phyloP scores from a whole-genome alignment of 2,329 filamentous ascomycete genomes.

The Aureobasidium sp. region DNA sequence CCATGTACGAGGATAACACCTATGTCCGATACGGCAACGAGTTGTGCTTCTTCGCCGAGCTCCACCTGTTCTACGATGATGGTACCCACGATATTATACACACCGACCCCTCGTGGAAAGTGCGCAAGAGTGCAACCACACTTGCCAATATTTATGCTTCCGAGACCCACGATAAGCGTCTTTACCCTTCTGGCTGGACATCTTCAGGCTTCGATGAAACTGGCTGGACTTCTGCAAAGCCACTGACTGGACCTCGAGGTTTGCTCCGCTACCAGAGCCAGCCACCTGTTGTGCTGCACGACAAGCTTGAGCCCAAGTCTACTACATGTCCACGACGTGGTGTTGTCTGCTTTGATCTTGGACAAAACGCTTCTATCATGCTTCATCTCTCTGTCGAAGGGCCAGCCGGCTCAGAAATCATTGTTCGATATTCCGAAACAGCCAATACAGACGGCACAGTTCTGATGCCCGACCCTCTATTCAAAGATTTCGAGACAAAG shows the following conservation, averaged over 20 bases:
- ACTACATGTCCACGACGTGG: slow-evolving; percentile 19
- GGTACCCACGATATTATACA: slow-evolving; percentile 29
- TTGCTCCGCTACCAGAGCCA: slow-evolving; percentile 34
- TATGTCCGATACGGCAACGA: slow-evolving; percentile 33
- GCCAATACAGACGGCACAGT: slow-evolving; percentile 26
- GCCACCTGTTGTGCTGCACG: slow-evolving; percentile 30
- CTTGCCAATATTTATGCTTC: slow-evolving; percentile 35
- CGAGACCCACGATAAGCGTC: slow-evolving; percentile 30
- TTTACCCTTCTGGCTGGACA: slow-evolving; percentile 30
- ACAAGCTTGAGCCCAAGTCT: slow-evolving; percentile 26
- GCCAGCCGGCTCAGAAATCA: slow-evolving; percentile 22
- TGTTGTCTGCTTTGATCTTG: slow-evolving; percentile 25
- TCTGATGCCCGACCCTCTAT: slow-evolving; percentile 34
- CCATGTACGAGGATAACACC: slow-evolving; percentile 35
- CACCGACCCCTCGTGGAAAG: slow-evolving; percentile 30
- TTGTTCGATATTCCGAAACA: slow-evolving; percentile 26
- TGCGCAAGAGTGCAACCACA: slow-evolving; percentile 31
- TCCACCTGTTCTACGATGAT: slow-evolving; percentile 31
- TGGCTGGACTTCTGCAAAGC: slow-evolving; percentile 28
- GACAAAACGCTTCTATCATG: slow-evolving; percentile 28
- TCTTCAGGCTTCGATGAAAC: slow-evolving; percentile 22
- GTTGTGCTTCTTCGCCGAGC: slow-evolving; percentile 33
- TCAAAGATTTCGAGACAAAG: slow-evolving; percentile 29
- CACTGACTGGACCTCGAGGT: slow-evolving; percentile 32
- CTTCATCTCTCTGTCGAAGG: slow-evolving; percentile 23